Evolutionary conservation across 2,329 filamentous ascomycete genomes (phyloP).

Genomic region (Atkinsonella hypoxylon): DNA sequence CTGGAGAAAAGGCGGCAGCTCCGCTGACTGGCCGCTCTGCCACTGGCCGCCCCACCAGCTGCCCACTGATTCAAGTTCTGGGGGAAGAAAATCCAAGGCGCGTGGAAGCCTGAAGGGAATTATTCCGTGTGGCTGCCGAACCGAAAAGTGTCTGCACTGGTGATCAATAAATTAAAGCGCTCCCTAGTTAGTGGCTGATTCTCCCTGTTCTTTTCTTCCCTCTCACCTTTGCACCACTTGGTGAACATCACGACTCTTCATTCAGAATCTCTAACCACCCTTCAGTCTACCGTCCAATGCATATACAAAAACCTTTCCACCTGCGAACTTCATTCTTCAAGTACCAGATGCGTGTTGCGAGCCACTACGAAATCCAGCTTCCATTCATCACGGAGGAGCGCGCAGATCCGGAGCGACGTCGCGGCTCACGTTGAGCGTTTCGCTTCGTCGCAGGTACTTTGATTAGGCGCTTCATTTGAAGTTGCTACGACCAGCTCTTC

Average conservation of each 20-base stretch:
- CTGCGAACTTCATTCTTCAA: conserved; percentile 37
- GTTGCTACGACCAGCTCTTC: neutral
- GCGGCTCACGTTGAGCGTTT: conserved; percentile 33
- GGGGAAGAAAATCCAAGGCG: neutral
- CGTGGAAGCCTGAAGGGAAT: neutral
- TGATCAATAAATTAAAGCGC: neutral
- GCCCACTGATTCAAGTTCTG: neutral
- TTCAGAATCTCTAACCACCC: conserved; percentile 6
- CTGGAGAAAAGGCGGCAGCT: neutral
- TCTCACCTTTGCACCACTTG: conserved; percentile 8
- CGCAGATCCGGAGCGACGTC: conserved; percentile 47
- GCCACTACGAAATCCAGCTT: conserved; percentile 35
- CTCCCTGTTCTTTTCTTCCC: neutral
- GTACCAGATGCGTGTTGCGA: conserved; percentile 45
- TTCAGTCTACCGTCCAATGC: conserved; percentile 34
- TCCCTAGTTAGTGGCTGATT: neutral
- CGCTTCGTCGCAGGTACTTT: conserved; percentile 2
- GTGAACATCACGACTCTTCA: conserved; percentile 5
- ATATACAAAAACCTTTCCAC: conserved; percentile 36
- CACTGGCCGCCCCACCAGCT: neutral
- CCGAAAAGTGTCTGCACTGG: neutral
- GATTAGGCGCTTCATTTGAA: conserved; percentile 6
- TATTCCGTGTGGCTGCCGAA: neutral
- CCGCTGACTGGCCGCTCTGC: neutral
- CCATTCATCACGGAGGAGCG: conserved; percentile 39